Evolutionary conservation across 805 yeast species (phyloP).

Genomic region (Zygosaccharomyces pseudorouxii): DNA sequence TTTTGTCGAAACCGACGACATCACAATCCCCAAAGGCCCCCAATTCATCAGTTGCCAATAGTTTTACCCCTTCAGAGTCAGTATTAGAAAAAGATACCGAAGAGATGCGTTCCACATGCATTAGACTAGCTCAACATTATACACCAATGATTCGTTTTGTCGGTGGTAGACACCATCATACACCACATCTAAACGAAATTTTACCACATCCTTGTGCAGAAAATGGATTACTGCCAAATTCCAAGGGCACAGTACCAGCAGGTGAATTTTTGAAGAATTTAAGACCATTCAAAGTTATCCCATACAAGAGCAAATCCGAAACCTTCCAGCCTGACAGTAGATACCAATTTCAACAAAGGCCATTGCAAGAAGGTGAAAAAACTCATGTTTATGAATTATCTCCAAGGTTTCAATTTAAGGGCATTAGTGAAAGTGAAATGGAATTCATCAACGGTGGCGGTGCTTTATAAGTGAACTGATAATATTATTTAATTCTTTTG

Average conservation of each 20-base stretch:
- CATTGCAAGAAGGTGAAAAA: slow-evolving; percentile 38
- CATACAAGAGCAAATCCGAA: slow-evolving; percentile 40
- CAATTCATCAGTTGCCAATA: slow-evolving; percentile 4
- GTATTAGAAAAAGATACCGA: background rate
- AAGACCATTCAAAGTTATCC: slow-evolving; percentile 41
- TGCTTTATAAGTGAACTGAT: slow-evolving; percentile 44
- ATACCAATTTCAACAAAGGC: slow-evolving; percentile 31
- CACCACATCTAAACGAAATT: slow-evolving; percentile 35
- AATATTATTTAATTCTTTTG: slow-evolving; percentile 5
- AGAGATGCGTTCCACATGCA: slow-evolving; percentile 34
- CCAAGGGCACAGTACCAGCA: slow-evolving; percentile 25
- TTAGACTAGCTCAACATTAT: slow-evolving; percentile 32
- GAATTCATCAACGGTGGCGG: slow-evolving; percentile 82
- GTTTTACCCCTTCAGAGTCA: background rate
- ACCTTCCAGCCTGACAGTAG: slow-evolving; percentile 25
- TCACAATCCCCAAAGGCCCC: slow-evolving; percentile 6
- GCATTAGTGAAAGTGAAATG: slow-evolving; percentile 62
- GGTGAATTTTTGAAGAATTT: slow-evolving; percentile 24
- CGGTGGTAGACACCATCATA: slow-evolving; percentile 66
- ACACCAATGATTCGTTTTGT: slow-evolving; percentile 79
- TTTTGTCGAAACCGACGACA: slow-evolving; percentile 14
- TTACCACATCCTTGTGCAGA: slow-evolving; percentile 29
- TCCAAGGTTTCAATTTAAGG: slow-evolving; percentile 61
- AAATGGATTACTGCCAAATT: slow-evolving; percentile 29
- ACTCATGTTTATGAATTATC: slow-evolving; percentile 66